Evolutionary conservation across 257 asterid genomes (phyloP), one percentile per base, ranked within the genome.

Genomic region (Solanum neorickii): DNA sequence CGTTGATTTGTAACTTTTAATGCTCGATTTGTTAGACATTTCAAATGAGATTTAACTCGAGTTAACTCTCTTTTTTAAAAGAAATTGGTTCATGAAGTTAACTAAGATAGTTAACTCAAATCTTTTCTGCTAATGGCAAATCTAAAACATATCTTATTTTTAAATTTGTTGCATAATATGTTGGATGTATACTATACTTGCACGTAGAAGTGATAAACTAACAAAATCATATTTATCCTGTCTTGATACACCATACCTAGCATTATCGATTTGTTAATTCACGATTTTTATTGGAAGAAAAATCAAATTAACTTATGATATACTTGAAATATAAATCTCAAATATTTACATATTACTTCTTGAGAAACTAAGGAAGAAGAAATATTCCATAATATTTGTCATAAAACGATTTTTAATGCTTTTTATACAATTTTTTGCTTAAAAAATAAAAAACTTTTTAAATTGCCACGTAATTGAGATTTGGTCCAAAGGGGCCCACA

Each of bases 401-500:
- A 35, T 35, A 37, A 37, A 37, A 37, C 7, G 39, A 5, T 37
- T 33, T 33, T 33, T 33, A 4, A 33, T 33, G 35, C 35, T 33
- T 33, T 33, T 33, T 33, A 33, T 33, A 33, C 3, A 33, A 33
- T 33, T 33, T 33, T 33, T 33, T 33, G 35, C 35, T 33, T 33
- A 37, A 37, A 37, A 37, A 37, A 37, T 37, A 6, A 5, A 37
- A 37, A 6, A 16, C 3, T 3, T 3, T 20, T 9, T 82, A 25
- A 29, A 10, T 33, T 68, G 42, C 62, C 56, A 12, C 10, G 52
- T 62, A 27, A 68, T 86, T 41, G 12, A 25, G 27, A 27, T 47
- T 21, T 29, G 35, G 59, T 27, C 7, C 9, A 65, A 65, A 7
- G 69, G 85, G 44, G 3, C 91, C 92, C 88, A 90, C 91, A 29